Percentiles rank a stretch among this genome's conserved stretches.
Evolutionary conservation across 2,329 filamentous ascomycete genomes (phyloP).

Genomic region (Microcyclospora tardicrescens): DNA sequence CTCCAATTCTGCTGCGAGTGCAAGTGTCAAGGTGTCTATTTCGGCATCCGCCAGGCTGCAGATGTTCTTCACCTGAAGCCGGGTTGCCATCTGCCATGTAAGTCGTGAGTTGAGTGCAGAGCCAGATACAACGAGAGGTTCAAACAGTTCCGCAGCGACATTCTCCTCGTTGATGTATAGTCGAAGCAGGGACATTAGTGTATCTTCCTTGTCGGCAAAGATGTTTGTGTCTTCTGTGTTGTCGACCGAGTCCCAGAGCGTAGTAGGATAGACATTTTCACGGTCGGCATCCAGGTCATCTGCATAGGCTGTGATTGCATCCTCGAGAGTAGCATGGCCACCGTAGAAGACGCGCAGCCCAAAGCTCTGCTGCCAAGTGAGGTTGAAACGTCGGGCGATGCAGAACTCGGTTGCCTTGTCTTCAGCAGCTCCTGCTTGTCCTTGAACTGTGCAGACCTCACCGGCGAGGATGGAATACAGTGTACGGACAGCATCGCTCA

Average conservation of each 20-base stretch:
- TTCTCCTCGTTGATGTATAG: constrained; percentile 31
- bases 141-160: constrained; percentile 55
- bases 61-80: constrained; percentile 25
- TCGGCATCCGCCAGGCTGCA: constrained; percentile 24
- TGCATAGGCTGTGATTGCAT: constrained; percentile 60
- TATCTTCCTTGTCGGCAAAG: constrained; percentile 51
- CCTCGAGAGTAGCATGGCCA: constrained; percentile 52
- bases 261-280: constrained; percentile 56
- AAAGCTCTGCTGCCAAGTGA: constrained; percentile 91
- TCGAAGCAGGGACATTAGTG: constrained; percentile 77
- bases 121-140: constrained; percentile 63
- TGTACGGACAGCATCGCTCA: constrained; percentile 69
- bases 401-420: constrained; percentile 69
- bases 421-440: constrained; percentile 62
- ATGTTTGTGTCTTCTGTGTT: neutral
- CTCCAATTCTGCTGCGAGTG: constrained; percentile 22
- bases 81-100: constrained; percentile 70
- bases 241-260: constrained; percentile 38
- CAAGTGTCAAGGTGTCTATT: constrained; percentile 53
- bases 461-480: constrained; percentile 83
- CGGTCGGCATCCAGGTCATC: constrained; percentile 58
- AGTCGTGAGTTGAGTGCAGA: constrained; percentile 63
- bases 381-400: constrained; percentile 68
- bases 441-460: constrained; percentile 72
- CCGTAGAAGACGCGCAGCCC: constrained; percentile 85